Evolutionary conservation across 257 asterid genomes (phyloP).

Genomic region (Gentiana straminea): DNA sequence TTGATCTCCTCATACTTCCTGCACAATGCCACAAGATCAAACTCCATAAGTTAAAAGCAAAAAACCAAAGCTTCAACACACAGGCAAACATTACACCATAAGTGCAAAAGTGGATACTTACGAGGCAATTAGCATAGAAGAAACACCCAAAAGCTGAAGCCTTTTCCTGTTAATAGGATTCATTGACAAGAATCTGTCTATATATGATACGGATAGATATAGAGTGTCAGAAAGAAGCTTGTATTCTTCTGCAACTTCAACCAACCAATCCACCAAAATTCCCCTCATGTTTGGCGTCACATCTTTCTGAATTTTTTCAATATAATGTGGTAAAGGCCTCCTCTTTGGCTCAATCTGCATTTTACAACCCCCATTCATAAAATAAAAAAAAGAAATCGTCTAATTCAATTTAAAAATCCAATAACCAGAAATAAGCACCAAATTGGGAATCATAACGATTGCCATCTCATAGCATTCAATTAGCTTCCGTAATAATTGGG

Average conservation of each 20-base stretch:
- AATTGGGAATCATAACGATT: too few relatives aligned
- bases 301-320: slow-evolving; percentile 61
- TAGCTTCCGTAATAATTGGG: too few relatives aligned
- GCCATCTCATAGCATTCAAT: too few relatives aligned
- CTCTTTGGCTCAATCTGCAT: slow-evolving; percentile 52
- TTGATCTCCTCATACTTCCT: slow-evolving; percentile 92
- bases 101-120: slow-evolving; percentile 24
- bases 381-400: not conserved
- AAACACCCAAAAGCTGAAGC: slow-evolving; percentile 92
- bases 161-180: slow-evolving; percentile 35
- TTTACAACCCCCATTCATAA: slow-evolving; percentile 4
- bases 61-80: too few relatives aligned
- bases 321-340: slow-evolving; percentile 45
- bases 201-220: slow-evolving; percentile 50
- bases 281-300: slow-evolving; percentile 82
- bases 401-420: not conserved
- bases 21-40: not conserved
- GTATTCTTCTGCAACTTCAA: slow-evolving; percentile 86
- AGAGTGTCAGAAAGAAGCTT: slow-evolving; percentile 73
- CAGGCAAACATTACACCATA: not conserved
- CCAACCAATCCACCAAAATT: slow-evolving; percentile 80
- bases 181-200: slow-evolving; percentile 58
- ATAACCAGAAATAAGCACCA: too few relatives aligned
- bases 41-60: slow-evolving; percentile 1
- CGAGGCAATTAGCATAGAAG: slow-evolving; percentile 99